A percentile compares a stretch with the other conserved stretches of the same genome.
Conservation (phyloP, 352 stramenopile genomes). For the Phytophthora rubi region DNA sequence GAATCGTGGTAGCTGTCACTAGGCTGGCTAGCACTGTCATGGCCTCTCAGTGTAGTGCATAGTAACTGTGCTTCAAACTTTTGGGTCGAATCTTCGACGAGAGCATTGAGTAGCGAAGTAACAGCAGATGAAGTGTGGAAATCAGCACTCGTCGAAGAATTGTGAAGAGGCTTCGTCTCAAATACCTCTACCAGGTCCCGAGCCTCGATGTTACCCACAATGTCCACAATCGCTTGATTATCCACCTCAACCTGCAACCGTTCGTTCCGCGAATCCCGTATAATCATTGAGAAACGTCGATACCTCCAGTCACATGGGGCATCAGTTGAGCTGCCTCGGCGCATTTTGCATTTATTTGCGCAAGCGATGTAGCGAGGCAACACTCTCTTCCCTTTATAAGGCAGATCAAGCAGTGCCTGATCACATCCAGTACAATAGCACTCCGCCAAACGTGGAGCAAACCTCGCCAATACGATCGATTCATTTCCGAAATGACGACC, state of each 20-base stretch:
- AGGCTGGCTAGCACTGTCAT: constrained; percentile 14
- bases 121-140: constrained; percentile 39
- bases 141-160: constrained; percentile 6
- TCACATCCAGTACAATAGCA: constrained; percentile 54
- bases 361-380: constrained; percentile 43
- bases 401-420: constrained; percentile 40
- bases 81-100: constrained; percentile 44
- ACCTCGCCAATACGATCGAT: constrained; percentile 37
- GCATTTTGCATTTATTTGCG: constrained; percentile 41
- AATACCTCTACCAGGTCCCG: constrained; percentile 35
- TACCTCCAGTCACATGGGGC: constrained; percentile 51
- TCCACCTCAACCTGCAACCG: constrained; percentile 45
- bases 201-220: constrained; percentile 63
- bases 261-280: constrained; percentile 43
- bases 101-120: constrained; percentile 41
- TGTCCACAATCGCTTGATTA: constrained; percentile 34
- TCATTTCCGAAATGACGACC: constrained; percentile 34
- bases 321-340: constrained; percentile 17
- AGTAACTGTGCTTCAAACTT: constrained; percentile 47
- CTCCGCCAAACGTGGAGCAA: constrained; percentile 46
- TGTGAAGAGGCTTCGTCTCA: not conserved
- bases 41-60: constrained; percentile 14
- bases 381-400: constrained; percentile 11
- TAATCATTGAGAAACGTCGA: constrained; percentile 48
- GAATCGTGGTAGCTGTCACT: constrained; percentile 23